phyloP scores from a whole-genome alignment of 2,329 filamentous ascomycete genomes.

The Diaporthe sp. region DNA sequence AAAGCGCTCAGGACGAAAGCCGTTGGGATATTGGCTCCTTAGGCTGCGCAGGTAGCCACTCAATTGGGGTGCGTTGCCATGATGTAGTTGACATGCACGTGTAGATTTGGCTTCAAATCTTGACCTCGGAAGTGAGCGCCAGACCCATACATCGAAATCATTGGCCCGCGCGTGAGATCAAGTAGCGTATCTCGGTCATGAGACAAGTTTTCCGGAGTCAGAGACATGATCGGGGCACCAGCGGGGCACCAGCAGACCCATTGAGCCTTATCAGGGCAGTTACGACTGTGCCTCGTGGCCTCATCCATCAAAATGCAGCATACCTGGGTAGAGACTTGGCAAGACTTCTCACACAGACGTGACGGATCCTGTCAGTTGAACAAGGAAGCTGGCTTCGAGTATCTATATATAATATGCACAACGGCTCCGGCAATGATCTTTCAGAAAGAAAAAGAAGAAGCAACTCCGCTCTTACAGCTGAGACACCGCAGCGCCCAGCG shows the following conservation, averaged over 20 bases:
- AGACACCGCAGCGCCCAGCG: slow-evolving; percentile 56
- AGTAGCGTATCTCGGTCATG: too few relatives aligned
- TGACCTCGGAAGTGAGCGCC: not conserved
- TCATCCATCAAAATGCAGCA: not conserved
- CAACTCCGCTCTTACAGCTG: slow-evolving; percentile 52
- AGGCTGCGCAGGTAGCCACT: not conserved
- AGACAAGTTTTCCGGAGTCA: too few relatives aligned
- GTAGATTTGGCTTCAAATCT: not conserved
- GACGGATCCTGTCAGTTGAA: not conserved
- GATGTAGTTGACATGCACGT: not conserved
- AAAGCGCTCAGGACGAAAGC: not conserved
- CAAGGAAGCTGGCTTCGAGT: slow-evolving; percentile 23
- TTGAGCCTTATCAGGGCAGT: not conserved
- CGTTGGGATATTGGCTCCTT: not conserved
- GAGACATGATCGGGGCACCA: not conserved
- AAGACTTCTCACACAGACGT: not conserved
- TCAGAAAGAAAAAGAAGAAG: not conserved
- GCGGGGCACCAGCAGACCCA: not conserved
- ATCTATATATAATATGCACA: slow-evolving; percentile 6
- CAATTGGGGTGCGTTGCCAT: not conserved
- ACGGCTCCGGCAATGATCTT: not conserved
- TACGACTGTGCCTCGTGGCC: not conserved
- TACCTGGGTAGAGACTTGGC: not conserved
- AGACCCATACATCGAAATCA: not conserved
- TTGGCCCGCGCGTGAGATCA: not conserved